Conservation (phyloP, 306 rosid genomes). For the Malus fusca region DNA sequence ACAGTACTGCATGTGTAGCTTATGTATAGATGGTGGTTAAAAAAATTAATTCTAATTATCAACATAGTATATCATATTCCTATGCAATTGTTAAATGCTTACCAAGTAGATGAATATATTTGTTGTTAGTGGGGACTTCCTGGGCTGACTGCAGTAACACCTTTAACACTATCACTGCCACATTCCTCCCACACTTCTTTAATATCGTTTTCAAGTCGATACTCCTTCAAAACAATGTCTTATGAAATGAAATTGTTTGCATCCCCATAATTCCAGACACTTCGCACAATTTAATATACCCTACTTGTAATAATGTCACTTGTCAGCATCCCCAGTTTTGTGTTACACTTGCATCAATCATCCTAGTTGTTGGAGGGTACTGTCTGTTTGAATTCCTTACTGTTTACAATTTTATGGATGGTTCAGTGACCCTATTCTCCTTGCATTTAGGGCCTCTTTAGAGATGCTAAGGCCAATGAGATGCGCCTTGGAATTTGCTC, state of each 20-base stretch:
- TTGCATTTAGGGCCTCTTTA: slow-evolving; percentile 61
- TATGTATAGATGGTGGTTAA: neutral
- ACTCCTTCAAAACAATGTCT: neutral
- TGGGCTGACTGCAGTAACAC: neutral
- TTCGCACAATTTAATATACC: neutral
- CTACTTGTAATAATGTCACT: neutral
- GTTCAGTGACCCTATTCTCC: slow-evolving; percentile 18
- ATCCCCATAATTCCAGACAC: neutral
- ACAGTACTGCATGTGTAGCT: neutral
- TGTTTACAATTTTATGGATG: neutral
- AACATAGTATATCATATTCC: neutral
- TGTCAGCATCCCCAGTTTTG: neutral
- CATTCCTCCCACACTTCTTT: neutral
- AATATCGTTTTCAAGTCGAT: neutral
- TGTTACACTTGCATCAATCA: neutral
- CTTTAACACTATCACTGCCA: neutral
- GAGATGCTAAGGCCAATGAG: slow-evolving; percentile 79
- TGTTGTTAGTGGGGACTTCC: neutral
- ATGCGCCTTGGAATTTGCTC: slow-evolving; percentile 94
- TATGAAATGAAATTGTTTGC: neutral
- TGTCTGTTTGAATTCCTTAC: neutral
- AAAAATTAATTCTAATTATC: neutral
- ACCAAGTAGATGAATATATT: neutral
- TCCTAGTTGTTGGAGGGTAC: neutral
- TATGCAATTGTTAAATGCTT: neutral